Evolutionary conservation across 1,284 basidiomycete genomes (phyloP), one percentile per base, ranked within the genome.

Genomic region (Meripilus lineatus): DNA sequence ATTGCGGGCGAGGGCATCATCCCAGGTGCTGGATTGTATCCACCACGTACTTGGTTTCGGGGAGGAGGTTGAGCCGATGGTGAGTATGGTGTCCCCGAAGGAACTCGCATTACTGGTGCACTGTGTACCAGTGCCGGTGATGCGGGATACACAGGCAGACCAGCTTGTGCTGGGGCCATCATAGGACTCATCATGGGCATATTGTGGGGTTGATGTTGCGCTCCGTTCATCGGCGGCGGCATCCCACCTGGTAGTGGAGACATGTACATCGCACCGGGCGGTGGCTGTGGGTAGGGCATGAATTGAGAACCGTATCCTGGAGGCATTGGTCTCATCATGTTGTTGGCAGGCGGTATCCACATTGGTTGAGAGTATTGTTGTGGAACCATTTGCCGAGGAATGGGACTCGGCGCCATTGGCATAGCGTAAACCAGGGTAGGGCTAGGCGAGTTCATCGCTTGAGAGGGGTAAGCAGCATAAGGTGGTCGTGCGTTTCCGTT

Each of bases 71-170:
- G 53, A 3, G 51, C 38, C 24, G 47, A 45, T 23, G 57, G 32
- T 35, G 58, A 59, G 62, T 48, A 45, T 46, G n/a, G n/a, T n/a
- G n/a, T n/a, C n/a, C n/a, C n/a, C n/a, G n/a, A n/a, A n/a, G n/a
- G n/a, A n/a, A 35, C 7, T n/a, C 61, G 56, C n/a, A 52, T 50
- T 6, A 55, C 54, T 3, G 70, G 66, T 7, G 78, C n/a, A n/a
- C n/a, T 65, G 51, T 77, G 82, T 67, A 87, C 73, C 58, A 87
- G 61, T 26, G 80, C 77, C 7, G 85, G 85, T 55, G 82, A 87
- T 26, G 71, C 67, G 5, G 70, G 66, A 58, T 85, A 88, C 74
- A 85, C 79, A 13, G 63, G 58, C 38, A 74, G 64, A 23, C 62
- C 67, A 5, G 59, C 41, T 18, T 59, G 49, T 17, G 78, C 72